Percentiles rank a stretch among this genome's conserved stretches.
Evolutionary conservation across 768 basidiomycete species (phyloP).

Genomic region (Leccinum subtestaceum): DNA sequence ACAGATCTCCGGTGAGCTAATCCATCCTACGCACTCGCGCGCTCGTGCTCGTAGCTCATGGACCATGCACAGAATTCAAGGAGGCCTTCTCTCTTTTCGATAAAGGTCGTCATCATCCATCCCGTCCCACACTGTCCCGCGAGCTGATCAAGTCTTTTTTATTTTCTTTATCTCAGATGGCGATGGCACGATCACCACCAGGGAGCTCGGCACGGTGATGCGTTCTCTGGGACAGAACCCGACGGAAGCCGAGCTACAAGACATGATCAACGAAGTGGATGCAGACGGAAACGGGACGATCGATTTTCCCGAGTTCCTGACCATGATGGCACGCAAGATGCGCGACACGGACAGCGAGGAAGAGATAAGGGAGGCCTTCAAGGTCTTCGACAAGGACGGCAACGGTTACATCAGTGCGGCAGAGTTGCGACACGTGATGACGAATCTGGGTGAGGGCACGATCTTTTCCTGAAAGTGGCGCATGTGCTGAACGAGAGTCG

Average conservation of each 20-base stretch:
- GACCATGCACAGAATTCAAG: slow-evolving; percentile 79
- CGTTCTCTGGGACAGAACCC: slow-evolving; percentile 91
- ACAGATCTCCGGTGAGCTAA: slow-evolving; percentile 78
- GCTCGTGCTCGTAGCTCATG: slow-evolving; percentile 2
- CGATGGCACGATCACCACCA: slow-evolving; percentile 90
- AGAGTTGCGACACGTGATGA: slow-evolving; percentile 91
- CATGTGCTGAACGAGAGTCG: slow-evolving; percentile 8
- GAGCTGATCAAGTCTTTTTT: not conserved
- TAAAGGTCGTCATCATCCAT: slow-evolving; percentile 55
- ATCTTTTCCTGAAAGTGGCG: not conserved
- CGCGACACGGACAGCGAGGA: slow-evolving; percentile 90
- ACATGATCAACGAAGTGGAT: slow-evolving; percentile 96
- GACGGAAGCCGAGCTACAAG: slow-evolving; percentile 86
- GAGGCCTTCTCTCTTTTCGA: slow-evolving; percentile 98
- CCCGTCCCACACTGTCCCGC: too few species aligned
- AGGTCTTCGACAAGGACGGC: slow-evolving; percentile 94
- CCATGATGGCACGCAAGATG: slow-evolving; percentile 87
- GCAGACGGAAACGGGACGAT: slow-evolving; percentile 87
- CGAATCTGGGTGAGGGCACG: slow-evolving; percentile 63
- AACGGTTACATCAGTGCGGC: slow-evolving; percentile 86
- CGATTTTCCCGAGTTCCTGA: slow-evolving; percentile 81
- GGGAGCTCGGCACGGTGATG: slow-evolving; percentile 92
- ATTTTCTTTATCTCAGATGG: slow-evolving; percentile 51
- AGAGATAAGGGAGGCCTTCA: slow-evolving; percentile 96
- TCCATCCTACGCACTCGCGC: not conserved